A percentile compares a stretch with the other conserved stretches of the same genome.
Evolutionary conservation across 176 grass and related monocot species (phyloP).

Genomic region (Aegilops tauschii): DNA sequence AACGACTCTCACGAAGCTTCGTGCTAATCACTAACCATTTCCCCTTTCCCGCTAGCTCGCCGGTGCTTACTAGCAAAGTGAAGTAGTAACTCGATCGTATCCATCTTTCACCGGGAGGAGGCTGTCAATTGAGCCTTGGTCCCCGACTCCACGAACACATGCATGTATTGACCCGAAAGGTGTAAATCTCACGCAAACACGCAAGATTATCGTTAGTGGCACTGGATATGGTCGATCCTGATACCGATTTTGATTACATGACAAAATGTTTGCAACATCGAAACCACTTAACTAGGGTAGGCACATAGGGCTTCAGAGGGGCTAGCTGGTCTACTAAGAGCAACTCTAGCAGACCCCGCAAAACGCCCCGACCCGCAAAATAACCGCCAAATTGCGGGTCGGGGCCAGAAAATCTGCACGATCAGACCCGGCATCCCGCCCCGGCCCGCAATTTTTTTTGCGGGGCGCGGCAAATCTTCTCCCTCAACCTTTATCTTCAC

Average conservation of each 20-base stretch:
- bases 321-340: not conserved
- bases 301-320: not conserved
- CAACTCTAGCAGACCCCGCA: too few species aligned
- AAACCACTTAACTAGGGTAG: not conserved
- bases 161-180: not conserved
- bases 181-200: not conserved
- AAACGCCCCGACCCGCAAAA: too few species aligned
- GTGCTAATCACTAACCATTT: not conserved
- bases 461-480: too few species aligned
- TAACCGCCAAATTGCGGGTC: too few species aligned
- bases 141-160: not conserved
- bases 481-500: too few species aligned
- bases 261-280: not conserved
- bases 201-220: not conserved
- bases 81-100: not conserved
- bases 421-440: too few species aligned
- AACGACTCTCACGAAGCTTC: not conserved
- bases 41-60: not conserved
- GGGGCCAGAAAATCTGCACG: too few species aligned
- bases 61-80: too few species aligned
- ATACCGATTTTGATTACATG: slow-evolving; percentile 6
- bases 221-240: slow-evolving; percentile 12
- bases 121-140: not conserved
- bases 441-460: too few species aligned
- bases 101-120: not conserved